Conservation (phyloP, 2,329 filamentous ascomycete species). For the Cordyceps javanica region DNA sequence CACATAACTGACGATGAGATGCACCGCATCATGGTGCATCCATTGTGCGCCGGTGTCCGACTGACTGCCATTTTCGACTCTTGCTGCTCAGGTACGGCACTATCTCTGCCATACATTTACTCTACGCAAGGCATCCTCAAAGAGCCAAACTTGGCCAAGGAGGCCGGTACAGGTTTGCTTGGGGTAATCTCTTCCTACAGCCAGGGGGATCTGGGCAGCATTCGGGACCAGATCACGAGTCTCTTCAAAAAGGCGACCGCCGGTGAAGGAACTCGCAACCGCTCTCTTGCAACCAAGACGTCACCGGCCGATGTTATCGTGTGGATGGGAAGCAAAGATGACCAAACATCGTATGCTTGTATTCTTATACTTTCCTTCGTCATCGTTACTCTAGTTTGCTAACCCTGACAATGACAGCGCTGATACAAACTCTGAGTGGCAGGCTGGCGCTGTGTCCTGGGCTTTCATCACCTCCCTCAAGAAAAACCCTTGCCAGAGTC, state of each 20-base stretch:
- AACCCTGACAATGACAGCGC: constrained; percentile 57
- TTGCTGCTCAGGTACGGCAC: constrained; percentile 60
- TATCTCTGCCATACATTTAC: constrained; percentile 63
- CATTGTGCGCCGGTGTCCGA: constrained; percentile 49
- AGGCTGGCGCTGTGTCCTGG: constrained; percentile 97
- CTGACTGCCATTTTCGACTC: constrained; percentile 60
- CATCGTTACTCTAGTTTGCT: no score
- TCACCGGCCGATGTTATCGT: constrained; percentile 93
- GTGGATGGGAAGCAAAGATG: constrained; percentile 96
- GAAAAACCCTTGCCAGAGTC: constrained; percentile 97
- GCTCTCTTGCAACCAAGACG: constrained; percentile 80
- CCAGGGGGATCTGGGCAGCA: constrained; percentile 72
- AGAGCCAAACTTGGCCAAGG: constrained; percentile 61
- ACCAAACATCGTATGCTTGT: constrained; percentile 73
- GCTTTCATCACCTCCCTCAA: constrained; percentile 89
- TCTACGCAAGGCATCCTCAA: constrained; percentile 64
- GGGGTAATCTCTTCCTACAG: constrained; percentile 53
- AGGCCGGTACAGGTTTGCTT: constrained; percentile 59
- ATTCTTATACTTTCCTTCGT: no score
- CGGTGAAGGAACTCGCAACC: constrained; percentile 73
- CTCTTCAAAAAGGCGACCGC: constrained; percentile 88
- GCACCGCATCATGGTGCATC: constrained; percentile 64
- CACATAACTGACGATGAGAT: constrained; percentile 82
- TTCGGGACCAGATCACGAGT: constrained; percentile 72
- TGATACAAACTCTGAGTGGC: constrained; percentile 82